phyloP scores from a whole-genome alignment of 257 asterid species.

The Salvia miltiorrhiza region DNA sequence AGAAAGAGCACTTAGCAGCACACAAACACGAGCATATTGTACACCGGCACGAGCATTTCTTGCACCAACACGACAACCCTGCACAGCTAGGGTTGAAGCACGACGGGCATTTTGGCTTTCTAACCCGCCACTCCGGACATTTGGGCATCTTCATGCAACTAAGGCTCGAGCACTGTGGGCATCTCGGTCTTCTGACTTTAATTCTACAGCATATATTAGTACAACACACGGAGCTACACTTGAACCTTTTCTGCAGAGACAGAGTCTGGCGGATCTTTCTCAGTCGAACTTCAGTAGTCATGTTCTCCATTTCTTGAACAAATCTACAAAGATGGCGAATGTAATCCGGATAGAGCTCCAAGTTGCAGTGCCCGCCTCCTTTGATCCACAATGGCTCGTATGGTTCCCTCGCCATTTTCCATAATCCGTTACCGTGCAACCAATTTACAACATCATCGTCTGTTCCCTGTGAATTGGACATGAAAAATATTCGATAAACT shows the following conservation, averaged over 20 bases:
- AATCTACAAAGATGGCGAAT: conserved; percentile 81
- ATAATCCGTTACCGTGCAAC: conserved; percentile 79
- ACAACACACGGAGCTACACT: conserved; percentile 21
- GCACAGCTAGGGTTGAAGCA: conserved; percentile 37
- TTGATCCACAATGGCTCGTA: conserved; percentile 96
- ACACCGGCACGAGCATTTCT: conserved; percentile 57
- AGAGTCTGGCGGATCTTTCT: conserved; percentile 57
- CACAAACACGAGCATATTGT: conserved; percentile 42
- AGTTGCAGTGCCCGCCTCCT: conserved; percentile 99
- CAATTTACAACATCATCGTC: conserved; percentile 95
- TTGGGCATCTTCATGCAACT: conserved; percentile 42
- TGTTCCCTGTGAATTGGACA: conserved; percentile 62
- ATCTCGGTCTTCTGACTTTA: conserved; percentile 41
- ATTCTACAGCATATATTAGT: conserved; percentile 46
- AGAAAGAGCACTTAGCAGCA: conserved; percentile 59
- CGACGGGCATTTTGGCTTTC: conserved; percentile 28
- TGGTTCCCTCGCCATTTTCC: conserved; percentile 89
- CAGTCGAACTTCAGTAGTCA: conserved; percentile 65
- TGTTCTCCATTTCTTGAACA: conserved; percentile 83
- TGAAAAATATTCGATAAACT: too few species aligned
- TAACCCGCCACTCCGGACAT: conserved; percentile 30
- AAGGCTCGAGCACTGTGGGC: conserved; percentile 35
- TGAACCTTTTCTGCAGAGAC: conserved; percentile 33
- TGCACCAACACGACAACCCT: conserved; percentile 37
- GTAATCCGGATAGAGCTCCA: conserved; percentile 96